phyloP scores from a whole-genome alignment of 306 rosid species.

The Neltuma alba region DNA sequence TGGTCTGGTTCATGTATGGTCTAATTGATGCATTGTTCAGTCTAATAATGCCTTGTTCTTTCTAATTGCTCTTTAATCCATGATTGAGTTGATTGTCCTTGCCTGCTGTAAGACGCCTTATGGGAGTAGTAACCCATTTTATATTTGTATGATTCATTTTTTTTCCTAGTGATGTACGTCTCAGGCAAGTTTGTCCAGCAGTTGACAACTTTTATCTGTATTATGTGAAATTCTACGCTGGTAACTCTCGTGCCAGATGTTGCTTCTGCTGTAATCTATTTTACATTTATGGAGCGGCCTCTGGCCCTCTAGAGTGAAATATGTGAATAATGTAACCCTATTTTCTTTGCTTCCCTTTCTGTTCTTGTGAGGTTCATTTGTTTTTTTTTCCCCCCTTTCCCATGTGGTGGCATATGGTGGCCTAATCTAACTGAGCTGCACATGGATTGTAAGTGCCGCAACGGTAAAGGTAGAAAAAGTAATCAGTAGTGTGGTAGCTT shows the following conservation, averaged over 20 bases:
- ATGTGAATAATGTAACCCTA: slow-evolving; percentile 35
- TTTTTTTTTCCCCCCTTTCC: slow-evolving; percentile 15
- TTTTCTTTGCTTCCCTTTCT: neutral
- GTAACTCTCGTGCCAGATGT: slow-evolving; percentile 38
- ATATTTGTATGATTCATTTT: slow-evolving; percentile 45
- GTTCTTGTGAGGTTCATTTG: neutral
- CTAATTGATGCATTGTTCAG: slow-evolving; percentile 55
- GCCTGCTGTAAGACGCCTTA: slow-evolving; percentile 45
- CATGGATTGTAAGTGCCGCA: slow-evolving; percentile 51
- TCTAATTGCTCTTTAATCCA: slow-evolving; percentile 36
- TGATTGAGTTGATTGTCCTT: slow-evolving; percentile 45
- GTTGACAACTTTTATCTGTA: slow-evolving; percentile 37
- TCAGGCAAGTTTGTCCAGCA: slow-evolving; percentile 35
- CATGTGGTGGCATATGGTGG: slow-evolving; percentile 29
- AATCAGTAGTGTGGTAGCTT: slow-evolving; percentile 50
- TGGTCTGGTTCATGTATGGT: slow-evolving; percentile 98
- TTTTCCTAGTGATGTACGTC: slow-evolving; percentile 29
- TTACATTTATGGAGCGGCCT: slow-evolving; percentile 34
- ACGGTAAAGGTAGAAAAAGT: slow-evolving; percentile 39
- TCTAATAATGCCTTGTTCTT: slow-evolving; percentile 40
- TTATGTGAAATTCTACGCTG: slow-evolving; percentile 40
- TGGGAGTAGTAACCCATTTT: slow-evolving; percentile 38
- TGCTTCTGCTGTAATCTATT: slow-evolving; percentile 55
- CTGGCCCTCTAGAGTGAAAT: slow-evolving; percentile 27
- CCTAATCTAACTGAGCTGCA: slow-evolving; percentile 28